Base-by-base conservation (phyloP, 768 basidiomycete genomes). In the Amanita fuliginea region DNA sequence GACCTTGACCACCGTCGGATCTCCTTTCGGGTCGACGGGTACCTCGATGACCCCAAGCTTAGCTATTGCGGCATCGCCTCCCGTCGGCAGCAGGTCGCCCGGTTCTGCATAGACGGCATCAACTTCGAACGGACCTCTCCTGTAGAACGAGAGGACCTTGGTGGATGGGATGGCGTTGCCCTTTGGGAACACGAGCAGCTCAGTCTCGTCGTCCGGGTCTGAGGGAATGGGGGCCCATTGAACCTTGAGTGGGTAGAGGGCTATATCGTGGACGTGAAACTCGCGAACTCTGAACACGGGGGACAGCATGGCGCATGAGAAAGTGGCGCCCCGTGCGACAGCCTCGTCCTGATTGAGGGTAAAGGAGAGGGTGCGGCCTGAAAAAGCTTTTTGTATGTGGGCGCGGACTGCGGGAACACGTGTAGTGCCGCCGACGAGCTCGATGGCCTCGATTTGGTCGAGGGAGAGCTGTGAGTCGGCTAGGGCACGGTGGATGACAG, bases 271-370 rank as follows among this genome's bases (percentile, higher is more conserved):
- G 52, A 92, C 71, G 60, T 80, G 73, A 75, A 99, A 99, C 54
- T 98, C 94, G 56, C 93, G 86, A 30, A 98, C 95, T 55, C 91
- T 87, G 87, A 98, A 99, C 46, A 93, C 83, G 57, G 96, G 96
- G 28, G 93, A 96, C 56, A 96, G 84, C 74, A 91, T 91, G 24
- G 96, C 95, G 62, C 95, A 97, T 33, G 92, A 82, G 65, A 99
- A 96, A 49, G 96, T 97, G 45, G 93, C 88, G 36, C 95, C 96
- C 40, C 95, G 89, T 7, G 91, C 92, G 57, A 93, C 76, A 52
- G 96, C 94, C 71, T 98, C 96, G 57, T 98, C 96, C 70, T 94
- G 91, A 75, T 98, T 99, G 62, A 95, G 82, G 28, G 96, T 98
- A 57, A 84, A 85, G 14, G 79, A 86, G 56, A 98, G 83, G n/a